These are phyloP conservation scores for Ulmus americana DNA, from an alignment of 331 rosid genomes.

Conservation along the genomic window DNA sequence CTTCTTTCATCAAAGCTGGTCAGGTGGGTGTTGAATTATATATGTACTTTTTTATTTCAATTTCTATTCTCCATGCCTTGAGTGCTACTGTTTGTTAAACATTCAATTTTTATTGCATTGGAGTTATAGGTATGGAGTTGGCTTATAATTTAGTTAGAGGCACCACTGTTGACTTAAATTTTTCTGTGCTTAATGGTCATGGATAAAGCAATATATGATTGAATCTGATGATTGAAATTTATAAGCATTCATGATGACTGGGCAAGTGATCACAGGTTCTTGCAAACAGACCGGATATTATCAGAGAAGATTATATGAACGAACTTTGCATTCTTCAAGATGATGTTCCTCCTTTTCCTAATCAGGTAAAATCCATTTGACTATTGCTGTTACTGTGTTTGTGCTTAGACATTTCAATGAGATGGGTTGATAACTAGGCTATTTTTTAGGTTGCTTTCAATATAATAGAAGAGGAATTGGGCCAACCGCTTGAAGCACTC, in stretches of 20 bases:
- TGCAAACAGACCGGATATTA: conserved; percentile 95
- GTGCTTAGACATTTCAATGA: conserved; percentile 2
- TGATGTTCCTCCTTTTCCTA: conserved; percentile 94
- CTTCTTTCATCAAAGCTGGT: conserved; percentile 94
- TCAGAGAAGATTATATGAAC: conserved; percentile 98
- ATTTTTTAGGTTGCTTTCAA: conserved; percentile 63
- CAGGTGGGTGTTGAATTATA: conserved; percentile 47
- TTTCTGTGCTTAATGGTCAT: no score
- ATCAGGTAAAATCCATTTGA: conserved; percentile 48
- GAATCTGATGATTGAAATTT: conserved; percentile 20
- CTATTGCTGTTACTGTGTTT: conserved; percentile 7
- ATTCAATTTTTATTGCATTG: no score
- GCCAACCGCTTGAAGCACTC: conserved; percentile 87
- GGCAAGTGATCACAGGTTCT: conserved; percentile 61
- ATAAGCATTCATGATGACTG: background rate
- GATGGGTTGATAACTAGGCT: conserved; percentile 23
- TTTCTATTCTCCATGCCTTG: background rate
- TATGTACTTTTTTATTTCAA: background rate
- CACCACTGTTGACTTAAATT: no score
- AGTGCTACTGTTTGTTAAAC: background rate
- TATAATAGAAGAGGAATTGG: conserved; percentile 91
- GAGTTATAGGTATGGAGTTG: no score
- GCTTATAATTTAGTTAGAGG: no score
- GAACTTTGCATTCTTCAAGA: conserved; percentile 99
- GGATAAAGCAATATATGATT: no score